Conservation (phyloP, 2,329 filamentous ascomycete species). For the Sclerotinia subarctica region DNA sequence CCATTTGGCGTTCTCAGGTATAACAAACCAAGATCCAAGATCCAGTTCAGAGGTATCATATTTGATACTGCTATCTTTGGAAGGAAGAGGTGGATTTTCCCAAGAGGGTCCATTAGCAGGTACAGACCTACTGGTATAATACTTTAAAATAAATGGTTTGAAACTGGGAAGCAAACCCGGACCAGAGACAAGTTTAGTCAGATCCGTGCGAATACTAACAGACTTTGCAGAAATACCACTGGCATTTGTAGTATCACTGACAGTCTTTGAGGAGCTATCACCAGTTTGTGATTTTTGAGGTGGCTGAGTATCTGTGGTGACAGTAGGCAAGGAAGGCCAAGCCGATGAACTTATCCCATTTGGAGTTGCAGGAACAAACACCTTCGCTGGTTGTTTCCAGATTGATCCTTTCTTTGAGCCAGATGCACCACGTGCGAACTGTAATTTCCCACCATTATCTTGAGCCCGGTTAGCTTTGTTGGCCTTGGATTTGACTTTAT, state of each 20-base stretch:
- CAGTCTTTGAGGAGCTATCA: background rate
- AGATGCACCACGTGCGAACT: background rate
- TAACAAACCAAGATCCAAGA: background rate
- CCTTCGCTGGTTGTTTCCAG: background rate
- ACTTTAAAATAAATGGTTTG: background rate
- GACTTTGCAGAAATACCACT: background rate
- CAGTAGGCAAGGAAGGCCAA: background rate
- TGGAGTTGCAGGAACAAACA: background rate
- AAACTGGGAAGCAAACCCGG: no score
- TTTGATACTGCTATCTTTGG: background rate
- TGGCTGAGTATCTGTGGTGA: background rate
- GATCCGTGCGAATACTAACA: no score
- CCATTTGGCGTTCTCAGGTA: slow-evolving; percentile 12
- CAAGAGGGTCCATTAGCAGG: background rate
- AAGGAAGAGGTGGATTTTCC: background rate
- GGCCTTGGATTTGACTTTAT: background rate
- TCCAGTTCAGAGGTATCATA: background rate
- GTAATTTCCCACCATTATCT: background rate
- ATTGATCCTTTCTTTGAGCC: background rate
- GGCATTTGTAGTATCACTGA: no score
- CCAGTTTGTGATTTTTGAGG: background rate
- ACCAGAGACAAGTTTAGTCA: background rate
- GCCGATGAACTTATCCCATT: background rate
- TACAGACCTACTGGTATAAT: background rate
- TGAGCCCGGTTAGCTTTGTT: background rate